Base-by-base conservation (phyloP, 2,329 filamentous ascomycete genomes). In the Colletotrichum nymphaeae region DNA sequence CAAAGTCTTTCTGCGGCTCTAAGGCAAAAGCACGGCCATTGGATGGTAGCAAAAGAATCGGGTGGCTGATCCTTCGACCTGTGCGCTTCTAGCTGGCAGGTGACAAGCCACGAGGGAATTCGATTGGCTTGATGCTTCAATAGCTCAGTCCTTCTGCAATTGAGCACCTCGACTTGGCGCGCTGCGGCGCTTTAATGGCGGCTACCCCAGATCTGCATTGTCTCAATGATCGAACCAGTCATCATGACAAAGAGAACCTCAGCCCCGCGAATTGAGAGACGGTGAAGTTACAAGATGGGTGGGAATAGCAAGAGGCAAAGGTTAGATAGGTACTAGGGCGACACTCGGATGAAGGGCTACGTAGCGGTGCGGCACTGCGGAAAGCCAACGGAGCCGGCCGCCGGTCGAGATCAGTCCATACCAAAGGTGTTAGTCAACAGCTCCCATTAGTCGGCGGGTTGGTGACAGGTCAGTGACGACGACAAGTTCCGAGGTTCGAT, bases 11-110 rank as follows among this genome's bases (percentile, higher is more conserved):
- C 6, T 16, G n/a, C n/a, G 32, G n/a, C 53, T 12, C 63, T 19
- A 28, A 42, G 35, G 53, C 24, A 1, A 37, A 19, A 37, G 60
- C 70, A 73, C 67, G 56, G 67, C 3, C 62, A 60, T 65, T 57
- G 46, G 37, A 30, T 32, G 56, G 26, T 49, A 28, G 46, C 35
- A 35, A 16, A 32, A 35, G 64, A 52, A 24, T 30, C 62, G 67
- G 67, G 67, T 73, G 70, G 67, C 67, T 73, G 70, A 70, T 65
- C 67, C 67, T 70, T 64, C 53, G 24, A 58, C 35, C 28, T 28
- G 28, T 49, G 55, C 11, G 69, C 35, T 67, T 60, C 32, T 30
- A 49, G 30, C 32, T 60, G 70, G 56, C 60, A 70, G 70, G 35
- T 62, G 70, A 70, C 70, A 65, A 59, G 42, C 32, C 35, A 65